Base-by-base conservation (phyloP, 2,329 filamentous ascomycete species). In the Ilyonectria mors-panacis region DNA sequence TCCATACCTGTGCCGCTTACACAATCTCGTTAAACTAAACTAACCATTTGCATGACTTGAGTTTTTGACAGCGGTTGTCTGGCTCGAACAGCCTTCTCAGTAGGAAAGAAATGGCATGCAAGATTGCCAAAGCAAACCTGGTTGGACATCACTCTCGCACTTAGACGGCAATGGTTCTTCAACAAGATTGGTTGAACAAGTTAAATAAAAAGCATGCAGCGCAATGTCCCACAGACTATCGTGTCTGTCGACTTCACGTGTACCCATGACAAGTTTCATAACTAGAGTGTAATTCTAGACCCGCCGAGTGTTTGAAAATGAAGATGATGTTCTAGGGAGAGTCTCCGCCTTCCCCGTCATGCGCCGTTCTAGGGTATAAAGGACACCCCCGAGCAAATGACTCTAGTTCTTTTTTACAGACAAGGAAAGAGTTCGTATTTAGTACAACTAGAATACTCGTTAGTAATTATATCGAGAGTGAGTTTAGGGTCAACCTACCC, bases 371-470 rank as follows among this genome's bases (percentile, higher is more conserved):
- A 66, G 55, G 53, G 26, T 26, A n/a, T 57, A n/a, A 66, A 48
- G 37, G 17, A 45, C 30, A 33, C 30, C 23, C 58, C 63, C 53
- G 21, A 13, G 44, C 35, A 30, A 44, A 35, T 37, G 42, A 35
- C 47, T 39, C 54, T 61, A 30, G 13, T 65, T 59, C 30, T 44
- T 59, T 59, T 28, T 48, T 55, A 63, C 59, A 55, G 48, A 54
- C 58, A 59, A 48, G 6, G 21, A 57, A 63, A 55, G 33, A 15
- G 39, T 44, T 23, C 23, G 26, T 47, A 12, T 6, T 54, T 56
- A 75, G 9, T 70, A 75, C 51, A 75, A 23, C 73, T 75, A 15
- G 6, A 6, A 1, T 10, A 17, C 1, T 6, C 15, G 64, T 75
- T 66, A 75, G 73, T n/a, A 2, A 19, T 30, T 5, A 0, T 2